These are phyloP conservation scores for Claviceps cyperi DNA, from an alignment of 2,329 filamentous ascomycete genomes.

Conservation along the genomic window DNA sequence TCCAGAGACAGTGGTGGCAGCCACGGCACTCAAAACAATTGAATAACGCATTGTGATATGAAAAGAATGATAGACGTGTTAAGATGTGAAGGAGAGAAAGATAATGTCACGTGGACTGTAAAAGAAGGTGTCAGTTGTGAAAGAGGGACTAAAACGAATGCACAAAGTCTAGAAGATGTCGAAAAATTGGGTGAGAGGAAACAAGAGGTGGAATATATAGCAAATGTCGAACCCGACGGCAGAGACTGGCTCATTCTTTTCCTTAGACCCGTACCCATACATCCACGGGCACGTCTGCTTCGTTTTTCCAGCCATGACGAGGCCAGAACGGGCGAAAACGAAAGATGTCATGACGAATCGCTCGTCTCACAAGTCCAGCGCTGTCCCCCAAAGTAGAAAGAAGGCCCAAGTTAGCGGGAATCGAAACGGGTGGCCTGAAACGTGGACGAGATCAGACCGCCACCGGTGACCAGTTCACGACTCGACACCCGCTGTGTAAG, in stretches of 20 bases:
- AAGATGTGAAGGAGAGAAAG: background rate
- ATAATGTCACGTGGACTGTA: slow-evolving; percentile 1
- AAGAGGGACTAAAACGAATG: background rate
- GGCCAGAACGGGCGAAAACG: too few species aligned
- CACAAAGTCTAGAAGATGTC: too few species aligned
- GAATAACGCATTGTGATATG: slow-evolving; percentile 16
- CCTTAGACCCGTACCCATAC: too few species aligned
- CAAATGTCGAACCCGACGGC: background rate
- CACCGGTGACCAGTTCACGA: background rate
- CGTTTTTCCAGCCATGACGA: background rate
- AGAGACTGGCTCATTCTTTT: background rate
- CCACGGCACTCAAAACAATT: slow-evolving; percentile 16
- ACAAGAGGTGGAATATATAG: background rate
- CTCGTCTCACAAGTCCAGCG: background rate
- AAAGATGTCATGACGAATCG: background rate
- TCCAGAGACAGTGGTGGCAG: slow-evolving; percentile 8
- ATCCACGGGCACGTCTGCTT: too few species aligned
- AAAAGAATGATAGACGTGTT: too few species aligned
- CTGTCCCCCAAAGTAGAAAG: background rate
- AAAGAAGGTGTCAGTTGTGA: background rate
- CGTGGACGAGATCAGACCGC: slow-evolving; percentile 3
- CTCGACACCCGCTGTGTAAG: background rate
- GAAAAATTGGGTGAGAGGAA: too few species aligned
- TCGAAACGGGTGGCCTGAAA: slow-evolving; percentile 1
- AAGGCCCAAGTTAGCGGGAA: background rate